A percentile compares a stretch with the other conserved stretches of the same genome.
Conservation (phyloP, 352 stramenopile species). For the Globisporangium cylindrosporum region DNA sequence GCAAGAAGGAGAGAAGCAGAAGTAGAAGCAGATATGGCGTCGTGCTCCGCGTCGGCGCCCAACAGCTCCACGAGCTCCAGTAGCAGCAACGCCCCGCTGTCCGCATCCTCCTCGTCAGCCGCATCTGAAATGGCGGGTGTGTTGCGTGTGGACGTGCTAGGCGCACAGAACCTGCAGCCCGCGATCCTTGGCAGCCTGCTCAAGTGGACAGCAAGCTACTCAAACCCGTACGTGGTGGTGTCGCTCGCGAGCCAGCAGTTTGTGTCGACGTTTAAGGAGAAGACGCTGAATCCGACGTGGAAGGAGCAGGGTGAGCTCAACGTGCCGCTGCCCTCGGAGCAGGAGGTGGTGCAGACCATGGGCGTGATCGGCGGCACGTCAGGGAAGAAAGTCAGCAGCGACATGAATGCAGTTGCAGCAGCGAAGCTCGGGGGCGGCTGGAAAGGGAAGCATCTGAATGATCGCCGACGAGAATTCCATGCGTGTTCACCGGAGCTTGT, state of each 20-base stretch:
- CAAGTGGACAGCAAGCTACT: conserved; percentile 67
- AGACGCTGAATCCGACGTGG: conserved; percentile 61
- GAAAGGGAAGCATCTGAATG: conserved; percentile 19
- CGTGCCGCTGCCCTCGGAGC: conserved; percentile 55
- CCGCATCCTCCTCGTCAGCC: conserved; percentile 1
- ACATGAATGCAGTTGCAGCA: conserved; percentile 2
- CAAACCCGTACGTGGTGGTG: conserved; percentile 65
- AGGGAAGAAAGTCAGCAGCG: conserved; percentile 19
- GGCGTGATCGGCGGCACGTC: conserved; percentile 21
- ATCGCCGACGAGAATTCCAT: conserved; percentile 35
- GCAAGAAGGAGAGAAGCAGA: conserved; percentile 6
- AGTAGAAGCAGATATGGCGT: conserved; percentile 28
- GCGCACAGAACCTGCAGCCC: conserved; percentile 51
- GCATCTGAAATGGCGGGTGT: conserved; percentile 29
- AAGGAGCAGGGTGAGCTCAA: conserved; percentile 53
- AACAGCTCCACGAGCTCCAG: neutral
- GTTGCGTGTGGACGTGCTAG: conserved; percentile 56
- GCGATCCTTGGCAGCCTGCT: conserved; percentile 64
- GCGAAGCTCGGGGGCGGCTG: conserved; percentile 20
- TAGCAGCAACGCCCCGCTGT: conserved; percentile 10
- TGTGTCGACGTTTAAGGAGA: conserved; percentile 43
- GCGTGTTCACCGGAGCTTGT: conserved; percentile 56
- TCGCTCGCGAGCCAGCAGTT: conserved; percentile 53
- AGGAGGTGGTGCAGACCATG: conserved; percentile 48
- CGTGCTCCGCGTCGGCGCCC: conserved; percentile 17